Evolutionary conservation across 495 filamentous ascomycete genomes (phyloP).

Genomic region (Melanomma pulvis-pyrius): DNA sequence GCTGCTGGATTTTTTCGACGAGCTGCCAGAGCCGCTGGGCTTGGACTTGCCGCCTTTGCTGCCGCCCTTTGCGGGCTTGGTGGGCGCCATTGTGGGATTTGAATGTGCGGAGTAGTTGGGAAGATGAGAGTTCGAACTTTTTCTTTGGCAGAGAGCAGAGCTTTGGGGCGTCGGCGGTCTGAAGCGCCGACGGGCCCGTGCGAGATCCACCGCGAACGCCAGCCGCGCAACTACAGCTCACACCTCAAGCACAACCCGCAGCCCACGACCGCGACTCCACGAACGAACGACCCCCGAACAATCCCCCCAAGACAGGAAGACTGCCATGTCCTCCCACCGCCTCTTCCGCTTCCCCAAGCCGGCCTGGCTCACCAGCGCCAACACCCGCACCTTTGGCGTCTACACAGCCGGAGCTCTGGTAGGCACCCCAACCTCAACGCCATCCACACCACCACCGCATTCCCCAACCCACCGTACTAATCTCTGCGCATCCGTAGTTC

Average conservation of each 20-base stretch:
- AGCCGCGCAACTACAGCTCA: neutral
- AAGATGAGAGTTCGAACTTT: constrained; percentile 17
- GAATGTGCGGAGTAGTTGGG: neutral
- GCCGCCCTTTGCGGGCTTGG: constrained; percentile 15
- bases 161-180: constrained; percentile 1
- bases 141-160: neutral
- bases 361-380: constrained; percentile 85
- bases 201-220: neutral
- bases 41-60: constrained; percentile 13
- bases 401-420: constrained; percentile 86
- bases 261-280: neutral
- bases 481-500: constrained; percentile 61
- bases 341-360: constrained; percentile 52
- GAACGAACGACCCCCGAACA: neutral
- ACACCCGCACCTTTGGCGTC: constrained; percentile 79
- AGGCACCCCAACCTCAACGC: constrained; percentile 38
- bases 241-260: constrained; percentile 1
- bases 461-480: neutral
- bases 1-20: constrained; percentile 4
- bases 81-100: constrained; percentile 34
- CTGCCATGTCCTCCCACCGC: constrained; percentile 42
- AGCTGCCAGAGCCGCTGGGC: neutral
- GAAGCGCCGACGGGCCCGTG: constrained; percentile 2
- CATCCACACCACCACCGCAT: neutral
- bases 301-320: neutral